phyloP scores from a whole-genome alignment of 768 basidiomycete species.

The Boletus pseudopeckii region DNA sequence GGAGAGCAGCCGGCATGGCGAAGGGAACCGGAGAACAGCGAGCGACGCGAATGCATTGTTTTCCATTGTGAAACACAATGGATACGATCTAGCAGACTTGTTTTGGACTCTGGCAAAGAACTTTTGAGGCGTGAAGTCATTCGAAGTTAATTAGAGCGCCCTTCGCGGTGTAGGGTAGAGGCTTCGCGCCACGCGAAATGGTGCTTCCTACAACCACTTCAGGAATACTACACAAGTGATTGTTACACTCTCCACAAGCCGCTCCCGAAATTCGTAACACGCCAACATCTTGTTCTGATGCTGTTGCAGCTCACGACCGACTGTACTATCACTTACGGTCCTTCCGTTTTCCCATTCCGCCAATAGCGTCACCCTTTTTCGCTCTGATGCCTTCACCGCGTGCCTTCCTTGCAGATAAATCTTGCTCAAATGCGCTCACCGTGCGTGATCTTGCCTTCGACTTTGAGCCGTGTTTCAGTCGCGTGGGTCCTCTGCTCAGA shows the following conservation, averaged over 20 bases:
- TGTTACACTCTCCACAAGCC: not conserved
- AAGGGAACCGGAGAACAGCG: constrained; percentile 53
- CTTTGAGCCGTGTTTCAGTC: constrained; percentile 33
- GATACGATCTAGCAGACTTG: not conserved
- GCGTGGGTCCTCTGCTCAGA: constrained; percentile 34
- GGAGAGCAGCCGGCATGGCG: constrained; percentile 52
- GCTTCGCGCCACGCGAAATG: constrained; percentile 29
- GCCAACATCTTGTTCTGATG: not conserved
- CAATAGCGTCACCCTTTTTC: constrained; percentile 56
- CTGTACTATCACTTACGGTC: constrained; percentile 34
- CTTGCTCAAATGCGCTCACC: constrained; percentile 53
- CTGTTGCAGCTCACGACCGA: not conserved
- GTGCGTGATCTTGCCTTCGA: constrained; percentile 31
- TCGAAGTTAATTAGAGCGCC: constrained; percentile 18
- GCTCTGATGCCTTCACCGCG: constrained; percentile 60
- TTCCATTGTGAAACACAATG: constrained; percentile 32
- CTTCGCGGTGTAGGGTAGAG: constrained; percentile 18
- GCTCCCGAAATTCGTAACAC: not conserved
- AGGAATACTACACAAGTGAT: not conserved
- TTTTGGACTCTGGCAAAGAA: constrained; percentile 8
- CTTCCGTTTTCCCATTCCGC: constrained; percentile 50
- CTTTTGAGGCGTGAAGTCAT: constrained; percentile 10
- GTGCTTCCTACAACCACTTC: constrained; percentile 23
- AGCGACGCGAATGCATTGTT: constrained; percentile 51
- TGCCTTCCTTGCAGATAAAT: constrained; percentile 46